Evolutionary conservation across 2,329 filamentous ascomycete genomes (phyloP), one percentile per base, ranked within the genome.

Genomic region (Fragosphaeria purpurea): DNA sequence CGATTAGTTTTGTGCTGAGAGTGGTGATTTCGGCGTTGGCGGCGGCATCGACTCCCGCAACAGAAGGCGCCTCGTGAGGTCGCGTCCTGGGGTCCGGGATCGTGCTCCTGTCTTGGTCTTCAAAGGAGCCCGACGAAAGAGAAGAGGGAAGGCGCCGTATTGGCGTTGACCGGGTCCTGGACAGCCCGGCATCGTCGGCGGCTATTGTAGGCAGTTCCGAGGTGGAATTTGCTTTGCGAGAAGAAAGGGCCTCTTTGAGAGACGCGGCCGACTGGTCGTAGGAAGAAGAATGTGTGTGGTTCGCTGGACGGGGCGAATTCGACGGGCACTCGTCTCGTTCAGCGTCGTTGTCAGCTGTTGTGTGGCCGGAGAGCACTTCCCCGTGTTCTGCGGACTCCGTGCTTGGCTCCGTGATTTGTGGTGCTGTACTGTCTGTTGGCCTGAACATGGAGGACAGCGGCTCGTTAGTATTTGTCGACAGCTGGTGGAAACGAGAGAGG

Each of bases 1-100:
- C 91, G 60, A 98, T 91, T 56, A 98, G 81, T 67, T 98, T 98
- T 46, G 89, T 91, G 68, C 89, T 97, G 35, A 98, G 74, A 6
- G 87, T 82, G 7, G 91, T 87, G 33, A 98, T 88, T 67, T 97
- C 93, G 52, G 78, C 72, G 56, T 75, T 75, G 30, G 82, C 68
- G 51, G 80, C 79, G 5, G 77, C 75, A 54, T 80, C n/a, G 35
- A 11, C 35, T 2, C 35, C 31, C 7, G 33, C 32, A 37, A 68
- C 67, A 46, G 63, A 64, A 6, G 69, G 65, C 7, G 75, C 70
- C 48, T 72, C 76, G 59, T 72, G 69, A 31, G 70, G 65, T 53
- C 76, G 73, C 58, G 70, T 78, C 57, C 80, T 71, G 11, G 80
- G 80, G 59, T 83, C 80, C 40, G 83, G 83, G 47, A 87, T 70